Evolutionary conservation across 345 rosid genomes (phyloP), one percentile per base, ranked within the genome.

Genomic region (Cardamine chenopodiifolia): DNA sequence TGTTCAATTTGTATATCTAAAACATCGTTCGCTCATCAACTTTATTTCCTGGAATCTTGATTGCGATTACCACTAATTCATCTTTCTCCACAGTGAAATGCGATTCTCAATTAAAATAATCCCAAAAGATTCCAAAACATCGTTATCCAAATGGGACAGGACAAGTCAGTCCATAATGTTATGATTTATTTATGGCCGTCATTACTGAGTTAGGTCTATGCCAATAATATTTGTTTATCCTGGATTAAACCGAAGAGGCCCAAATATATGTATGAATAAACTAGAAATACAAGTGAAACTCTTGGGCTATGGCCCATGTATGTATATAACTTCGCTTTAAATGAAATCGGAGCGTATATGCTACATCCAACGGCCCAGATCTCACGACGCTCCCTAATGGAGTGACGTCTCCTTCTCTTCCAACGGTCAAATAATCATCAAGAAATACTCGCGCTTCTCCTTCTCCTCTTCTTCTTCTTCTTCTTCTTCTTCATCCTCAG

Each of bases 371-470:
- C 80, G 76, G 80, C 71, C 54, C 47, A 77, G 37, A 70, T 55
- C 31, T 37, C 4, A 63, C 28, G 67, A 63, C 55, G 80, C 71
- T 64, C 75, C 60, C 11, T 19, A 54, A 45, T 61, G 37, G 70
- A 61, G 59, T 78, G 88, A 89, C 97, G 96, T 84, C 82, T 78
- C 83, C 66, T 77, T 83, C 77, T 32, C 32, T 57, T 57, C 75
- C 75, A 91, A 94, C 97, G 98, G 96, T 90, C 93, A 72, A 65
- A 86, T 81, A 75, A 70, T 70, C 53, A 56, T 70, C 75, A 69
- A 71, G 75, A 83, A 75, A 78, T 68, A 72, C 81, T 58, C 73
- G 1, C 73, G 1, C 52, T 50, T 50, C 52, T 66, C 34, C 65
- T 2, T 29, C 53, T 32, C 19, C 25, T 63, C 79, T 34, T 66